These are phyloP conservation scores for Waitea zeae DNA, from an alignment of 1,284 basidiomycete species.

Conservation along the genomic window DNA sequence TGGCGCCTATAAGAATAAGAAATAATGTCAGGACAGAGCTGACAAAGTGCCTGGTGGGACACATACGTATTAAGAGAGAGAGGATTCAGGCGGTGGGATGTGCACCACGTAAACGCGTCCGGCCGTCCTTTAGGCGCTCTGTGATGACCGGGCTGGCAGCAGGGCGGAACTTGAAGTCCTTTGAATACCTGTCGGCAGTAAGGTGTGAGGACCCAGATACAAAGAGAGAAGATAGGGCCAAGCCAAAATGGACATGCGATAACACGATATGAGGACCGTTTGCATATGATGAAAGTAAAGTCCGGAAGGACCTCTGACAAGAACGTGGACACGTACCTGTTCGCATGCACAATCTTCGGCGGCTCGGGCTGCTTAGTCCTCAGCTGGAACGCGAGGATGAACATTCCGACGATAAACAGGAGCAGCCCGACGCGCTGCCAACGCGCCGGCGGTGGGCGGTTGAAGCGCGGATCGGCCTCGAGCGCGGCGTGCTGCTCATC, in stretches of 20 bases:
- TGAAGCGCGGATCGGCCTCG: conserved; percentile 21
- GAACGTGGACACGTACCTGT: conserved; percentile 19
- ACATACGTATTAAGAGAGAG: conserved; percentile 7
- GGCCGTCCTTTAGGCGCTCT: conserved; percentile 39
- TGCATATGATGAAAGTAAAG: background rate
- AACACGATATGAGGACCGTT: conserved; percentile 1
- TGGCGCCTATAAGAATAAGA: too few relatives aligned
- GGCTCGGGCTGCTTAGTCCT: conserved; percentile 11
- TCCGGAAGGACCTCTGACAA: background rate
- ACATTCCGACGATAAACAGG: conserved; percentile 19
- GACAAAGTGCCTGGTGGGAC: conserved; percentile 19
- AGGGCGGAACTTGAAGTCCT: conserved; percentile 44
- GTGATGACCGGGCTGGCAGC: conserved; percentile 54
- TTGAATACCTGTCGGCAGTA: conserved; percentile 31
- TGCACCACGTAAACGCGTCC: conserved; percentile 35
- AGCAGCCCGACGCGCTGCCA: conserved; percentile 31
- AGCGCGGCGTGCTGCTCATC: background rate
- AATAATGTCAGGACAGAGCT: too few relatives aligned
- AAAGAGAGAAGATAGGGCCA: background rate
- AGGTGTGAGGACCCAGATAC: conserved; percentile 1
- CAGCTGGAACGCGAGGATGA: conserved; percentile 24
- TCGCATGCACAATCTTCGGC: conserved; percentile 26
- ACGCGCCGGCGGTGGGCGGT: conserved; percentile 22
- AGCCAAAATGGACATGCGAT: conserved; percentile 1
- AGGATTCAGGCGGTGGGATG: conserved; percentile 12